phyloP scores from a whole-genome alignment of 495 filamentous ascomycete species.

The Penicillium robsamsonii region DNA sequence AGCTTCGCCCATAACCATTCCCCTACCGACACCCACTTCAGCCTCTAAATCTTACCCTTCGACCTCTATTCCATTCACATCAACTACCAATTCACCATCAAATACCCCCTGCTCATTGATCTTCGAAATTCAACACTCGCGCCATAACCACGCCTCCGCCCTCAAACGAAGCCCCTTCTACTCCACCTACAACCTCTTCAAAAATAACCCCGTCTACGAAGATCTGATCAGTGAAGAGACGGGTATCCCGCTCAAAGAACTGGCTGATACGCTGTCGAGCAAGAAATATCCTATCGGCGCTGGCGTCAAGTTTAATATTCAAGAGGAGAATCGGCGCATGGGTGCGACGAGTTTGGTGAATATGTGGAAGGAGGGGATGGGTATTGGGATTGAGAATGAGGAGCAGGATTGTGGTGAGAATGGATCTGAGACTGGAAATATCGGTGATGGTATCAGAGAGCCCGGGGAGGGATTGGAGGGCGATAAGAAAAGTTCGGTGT shows the following conservation, averaged over 20 bases:
- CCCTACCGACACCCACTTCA: neutral
- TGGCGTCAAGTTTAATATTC: conserved; percentile 16
- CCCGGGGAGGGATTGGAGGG: neutral
- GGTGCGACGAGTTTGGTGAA: conserved; percentile 28
- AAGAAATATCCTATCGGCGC: conserved; percentile 19
- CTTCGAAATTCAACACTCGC: conserved; percentile 27
- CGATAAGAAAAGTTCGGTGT: neutral
- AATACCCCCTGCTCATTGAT: conserved; percentile 13
- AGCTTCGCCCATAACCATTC: conserved; percentile 34
- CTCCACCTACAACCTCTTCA: conserved; percentile 19
- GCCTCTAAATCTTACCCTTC: neutral
- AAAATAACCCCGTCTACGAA: conserved; percentile 16
- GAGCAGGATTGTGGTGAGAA: neutral
- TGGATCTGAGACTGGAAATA: neutral
- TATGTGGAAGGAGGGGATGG: conserved; percentile 27
- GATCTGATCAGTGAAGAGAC: conserved; percentile 28
- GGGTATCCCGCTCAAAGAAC: conserved; percentile 26
- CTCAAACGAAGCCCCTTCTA: conserved; percentile 36
- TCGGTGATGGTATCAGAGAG: neutral
- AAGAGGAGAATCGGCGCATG: conserved; percentile 18
- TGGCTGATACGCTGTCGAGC: conserved; percentile 32
- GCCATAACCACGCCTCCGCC: conserved; percentile 27
- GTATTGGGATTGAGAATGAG: neutral
- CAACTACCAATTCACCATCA: neutral
- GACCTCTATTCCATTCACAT: conserved; percentile 1